These are phyloP conservation scores for Stephanodiscus minutulus DNA, from an alignment of 108 stramenopile species.

Conservation along the genomic window DNA sequence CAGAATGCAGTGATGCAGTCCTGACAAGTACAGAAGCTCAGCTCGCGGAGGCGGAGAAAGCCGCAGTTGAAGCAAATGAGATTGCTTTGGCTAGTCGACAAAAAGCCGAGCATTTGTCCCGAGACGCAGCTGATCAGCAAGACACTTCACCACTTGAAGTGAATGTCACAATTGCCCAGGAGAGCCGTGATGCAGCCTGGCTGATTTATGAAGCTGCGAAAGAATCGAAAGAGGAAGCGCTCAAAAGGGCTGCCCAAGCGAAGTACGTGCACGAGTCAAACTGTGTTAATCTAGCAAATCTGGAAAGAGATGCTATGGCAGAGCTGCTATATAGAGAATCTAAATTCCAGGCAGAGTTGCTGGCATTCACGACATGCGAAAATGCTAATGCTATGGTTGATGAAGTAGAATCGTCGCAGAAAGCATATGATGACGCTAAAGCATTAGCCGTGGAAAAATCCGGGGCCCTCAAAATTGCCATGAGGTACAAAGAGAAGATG, in stretches of 20 bases:
- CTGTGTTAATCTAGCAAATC: constrained; percentile 40
- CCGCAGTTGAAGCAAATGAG: constrained; percentile 51
- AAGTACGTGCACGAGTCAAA: constrained; percentile 59
- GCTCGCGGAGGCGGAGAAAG: constrained; percentile 72
- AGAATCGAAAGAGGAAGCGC: constrained; percentile 50
- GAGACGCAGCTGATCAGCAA: constrained; percentile 36
- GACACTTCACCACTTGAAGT: constrained; percentile 43
- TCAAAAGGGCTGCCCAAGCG: constrained; percentile 52
- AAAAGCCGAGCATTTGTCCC: constrained; percentile 53
- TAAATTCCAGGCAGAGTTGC: constrained; percentile 52
- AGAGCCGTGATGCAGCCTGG: constrained; percentile 37
- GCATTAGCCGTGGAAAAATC: constrained; percentile 54
- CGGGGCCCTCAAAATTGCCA: constrained; percentile 57
- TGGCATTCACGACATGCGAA: constrained; percentile 65
- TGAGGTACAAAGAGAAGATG: constrained; percentile 67
- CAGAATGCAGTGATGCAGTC: constrained; percentile 54
- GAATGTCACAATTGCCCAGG: constrained; percentile 36
- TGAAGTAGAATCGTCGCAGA: constrained; percentile 45
- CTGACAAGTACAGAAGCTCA: constrained; percentile 61
- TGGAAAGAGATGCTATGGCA: constrained; percentile 59
- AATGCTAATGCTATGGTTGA: constrained; percentile 47
- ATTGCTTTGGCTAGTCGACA: constrained; percentile 59
- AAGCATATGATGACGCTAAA: constrained; percentile 33
- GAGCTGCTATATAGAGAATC: constrained; percentile 42
- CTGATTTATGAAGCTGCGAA: constrained; percentile 56